Evolutionary conservation across 371 early-diverging fungal genomes (phyloP), one percentile per base, ranked within the genome.

Genomic region (Rhizomucor miehei): DNA sequence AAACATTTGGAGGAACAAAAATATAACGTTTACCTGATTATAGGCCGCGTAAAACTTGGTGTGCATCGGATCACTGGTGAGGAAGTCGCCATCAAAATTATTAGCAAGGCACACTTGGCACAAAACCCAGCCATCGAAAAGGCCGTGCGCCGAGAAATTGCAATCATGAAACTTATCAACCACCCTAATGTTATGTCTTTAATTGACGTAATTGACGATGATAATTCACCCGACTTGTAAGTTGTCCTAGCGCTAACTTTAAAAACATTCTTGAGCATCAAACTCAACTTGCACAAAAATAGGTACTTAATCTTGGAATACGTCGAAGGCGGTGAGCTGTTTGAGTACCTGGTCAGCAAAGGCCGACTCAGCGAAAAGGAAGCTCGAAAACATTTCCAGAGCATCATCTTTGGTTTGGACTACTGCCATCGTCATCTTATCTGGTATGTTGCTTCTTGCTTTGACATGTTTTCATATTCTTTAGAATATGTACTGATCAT

Each of bases 381-480:
- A 65, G 97, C 98, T 11, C 84, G 93, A 38, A 76, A 72, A 37
- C 95, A 95, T 64, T 98, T 98, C 60, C 92, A 94, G 60, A 98
- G 98, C 68, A 95, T 99, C 36, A 85, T 97, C 14, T 81, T 86
- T 21, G 99, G 94, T 5, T 76, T 99, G 34, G 92, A 95, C 51
- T 98, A 88, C 66, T 94, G 95, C 60, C 99, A 99, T 69, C 69
- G 67, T 34, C 74, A 77, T 57, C 53, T 77, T 17, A 77, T 77
- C 38, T 77, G 71, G 75, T 74, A 70, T 54, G 48, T 29, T 29
- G 29, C 8, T 29, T 29, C 29, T 29, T 5, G 29, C 3, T 5
- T 5, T 29, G 20, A 19, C 39, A 36, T 47, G 5, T 41, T 29
- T 8, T 51, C 51, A 23, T 17, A 13, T 40, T 11, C 35, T 44